phyloP scores from a whole-genome alignment of 805 yeast species.

The Myxozyma geophila region DNA sequence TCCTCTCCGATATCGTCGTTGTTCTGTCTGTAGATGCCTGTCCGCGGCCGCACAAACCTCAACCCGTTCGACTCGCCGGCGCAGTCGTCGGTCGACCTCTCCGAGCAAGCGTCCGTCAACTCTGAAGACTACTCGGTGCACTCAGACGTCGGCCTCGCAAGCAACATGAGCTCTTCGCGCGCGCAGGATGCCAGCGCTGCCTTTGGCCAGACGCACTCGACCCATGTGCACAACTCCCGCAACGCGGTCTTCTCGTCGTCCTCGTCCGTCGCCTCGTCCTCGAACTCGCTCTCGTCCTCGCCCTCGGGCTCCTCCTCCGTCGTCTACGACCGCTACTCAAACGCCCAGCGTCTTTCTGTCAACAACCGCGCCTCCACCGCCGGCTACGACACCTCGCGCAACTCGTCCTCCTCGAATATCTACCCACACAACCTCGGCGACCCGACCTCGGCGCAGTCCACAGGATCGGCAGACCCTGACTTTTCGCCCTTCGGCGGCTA shows the following conservation, averaged over 20 bases:
- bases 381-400: slow-evolving; percentile 19
- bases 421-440: slow-evolving; percentile 33
- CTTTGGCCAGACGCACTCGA: slow-evolving; percentile 20
- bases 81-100: slow-evolving; percentile 16
- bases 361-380: not conserved
- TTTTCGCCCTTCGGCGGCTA: slow-evolving; percentile 90
- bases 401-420: slow-evolving; percentile 18
- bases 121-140: slow-evolving; percentile 27
- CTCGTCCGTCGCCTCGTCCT: slow-evolving; percentile 25
- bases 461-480: slow-evolving; percentile 45
- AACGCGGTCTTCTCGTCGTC: slow-evolving; percentile 30
- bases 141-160: slow-evolving; percentile 28
- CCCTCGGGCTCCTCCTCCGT: slow-evolving; percentile 22
- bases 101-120: slow-evolving; percentile 25
- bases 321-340: slow-evolving; percentile 15
- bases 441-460: slow-evolving; percentile 25
- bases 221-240: slow-evolving; percentile 35
- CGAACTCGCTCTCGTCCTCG: slow-evolving; percentile 18
- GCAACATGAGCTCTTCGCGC: slow-evolving; percentile 13
- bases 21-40: slow-evolving; percentile 9
- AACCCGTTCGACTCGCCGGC: slow-evolving; percentile 37
- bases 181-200: slow-evolving; percentile 8
- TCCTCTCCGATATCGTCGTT: not conserved
- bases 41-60: slow-evolving; percentile 6
- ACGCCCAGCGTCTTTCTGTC: not conserved